These are phyloP conservation scores for Yamadazyma scolyti DNA, from an alignment of 805 yeast species.

Conservation along the genomic window DNA sequence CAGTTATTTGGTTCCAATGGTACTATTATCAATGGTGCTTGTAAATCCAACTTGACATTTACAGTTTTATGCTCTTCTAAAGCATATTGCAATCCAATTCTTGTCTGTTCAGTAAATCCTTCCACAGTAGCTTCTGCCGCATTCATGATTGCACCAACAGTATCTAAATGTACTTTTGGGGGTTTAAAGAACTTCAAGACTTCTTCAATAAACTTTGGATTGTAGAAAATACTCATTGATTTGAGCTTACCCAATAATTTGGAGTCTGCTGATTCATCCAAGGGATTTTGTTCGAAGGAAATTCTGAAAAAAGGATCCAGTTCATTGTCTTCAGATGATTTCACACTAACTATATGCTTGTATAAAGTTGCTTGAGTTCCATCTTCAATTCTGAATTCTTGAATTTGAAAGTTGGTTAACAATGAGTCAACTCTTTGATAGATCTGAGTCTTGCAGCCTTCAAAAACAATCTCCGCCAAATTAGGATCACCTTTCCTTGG, in stretches of 20 bases:
- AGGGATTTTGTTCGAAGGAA: conserved; percentile 81
- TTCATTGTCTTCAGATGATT: conserved; percentile 40
- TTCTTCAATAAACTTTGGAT: conserved; percentile 77
- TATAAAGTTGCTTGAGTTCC: conserved; percentile 77
- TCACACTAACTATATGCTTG: conserved; percentile 83
- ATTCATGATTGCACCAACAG: conserved; percentile 83
- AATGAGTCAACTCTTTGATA: conserved; percentile 78
- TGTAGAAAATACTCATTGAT: conserved; percentile 88
- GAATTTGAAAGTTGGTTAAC: conserved; percentile 65
- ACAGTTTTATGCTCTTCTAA: conserved; percentile 92
- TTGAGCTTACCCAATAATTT: conserved; percentile 66
- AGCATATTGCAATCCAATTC: conserved; percentile 90
- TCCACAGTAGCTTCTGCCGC: conserved; percentile 96
- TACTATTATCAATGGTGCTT: conserved; percentile 85
- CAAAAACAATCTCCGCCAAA: conserved; percentile 76
- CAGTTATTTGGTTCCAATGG: conserved; percentile 79
- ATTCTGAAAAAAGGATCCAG: conserved; percentile 74
- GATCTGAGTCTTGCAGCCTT: conserved; percentile 72
- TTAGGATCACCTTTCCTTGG: conserved; percentile 37
- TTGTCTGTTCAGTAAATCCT: conserved; percentile 82
- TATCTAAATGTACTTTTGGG: conserved; percentile 79
- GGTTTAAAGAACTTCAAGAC: conserved; percentile 77
- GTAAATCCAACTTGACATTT: conserved; percentile 80
- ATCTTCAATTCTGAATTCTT: conserved; percentile 84
- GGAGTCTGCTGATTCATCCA: conserved; percentile 82